Evolutionary conservation across 345 rosid genomes (phyloP).

Genomic region (Rhizophora apiculata): DNA sequence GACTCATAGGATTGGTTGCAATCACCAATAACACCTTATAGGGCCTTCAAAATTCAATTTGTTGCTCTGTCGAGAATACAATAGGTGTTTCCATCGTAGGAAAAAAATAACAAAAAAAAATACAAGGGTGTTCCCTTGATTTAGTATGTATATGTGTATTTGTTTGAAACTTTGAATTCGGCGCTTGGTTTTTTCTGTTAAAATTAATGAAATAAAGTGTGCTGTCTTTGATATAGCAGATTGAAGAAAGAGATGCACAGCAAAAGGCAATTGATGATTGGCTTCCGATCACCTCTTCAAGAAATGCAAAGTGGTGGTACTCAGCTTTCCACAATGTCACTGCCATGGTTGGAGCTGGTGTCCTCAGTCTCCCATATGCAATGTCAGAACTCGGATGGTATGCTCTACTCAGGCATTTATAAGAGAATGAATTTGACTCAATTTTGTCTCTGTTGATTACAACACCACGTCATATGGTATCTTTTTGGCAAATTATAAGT

Average conservation of each 20-base stretch:
- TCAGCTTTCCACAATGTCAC: slow-evolving; percentile 37
- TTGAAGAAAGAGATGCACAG: slow-evolving; percentile 17
- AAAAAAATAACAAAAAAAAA: no score
- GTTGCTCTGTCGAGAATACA: no score
- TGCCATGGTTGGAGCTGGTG: slow-evolving; percentile 39
- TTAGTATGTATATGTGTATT: background rate
- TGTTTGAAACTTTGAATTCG: background rate
- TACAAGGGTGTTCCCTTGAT: no score
- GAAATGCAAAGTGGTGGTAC: slow-evolving; percentile 41
- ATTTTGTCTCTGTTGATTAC: no score
- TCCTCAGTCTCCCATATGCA: slow-evolving; percentile 35
- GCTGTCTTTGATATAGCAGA: background rate
- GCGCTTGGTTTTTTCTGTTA: background rate
- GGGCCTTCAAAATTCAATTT: no score
- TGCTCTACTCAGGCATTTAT: background rate
- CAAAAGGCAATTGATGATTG: slow-evolving; percentile 30
- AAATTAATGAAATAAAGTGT: background rate
- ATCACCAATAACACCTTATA: no score
- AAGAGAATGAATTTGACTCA: background rate
- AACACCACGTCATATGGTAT: no score
- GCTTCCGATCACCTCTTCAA: slow-evolving; percentile 33
- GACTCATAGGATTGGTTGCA: no score
- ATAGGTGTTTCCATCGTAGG: no score
- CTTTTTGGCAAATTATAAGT: no score
- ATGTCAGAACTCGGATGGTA: slow-evolving; percentile 36